A percentile compares a stretch with the other conserved stretches of the same genome.
These are phyloP conservation scores for Sugiyamaella japonica DNA, from an alignment of 1,139 yeast species.

Conservation along the genomic window DNA sequence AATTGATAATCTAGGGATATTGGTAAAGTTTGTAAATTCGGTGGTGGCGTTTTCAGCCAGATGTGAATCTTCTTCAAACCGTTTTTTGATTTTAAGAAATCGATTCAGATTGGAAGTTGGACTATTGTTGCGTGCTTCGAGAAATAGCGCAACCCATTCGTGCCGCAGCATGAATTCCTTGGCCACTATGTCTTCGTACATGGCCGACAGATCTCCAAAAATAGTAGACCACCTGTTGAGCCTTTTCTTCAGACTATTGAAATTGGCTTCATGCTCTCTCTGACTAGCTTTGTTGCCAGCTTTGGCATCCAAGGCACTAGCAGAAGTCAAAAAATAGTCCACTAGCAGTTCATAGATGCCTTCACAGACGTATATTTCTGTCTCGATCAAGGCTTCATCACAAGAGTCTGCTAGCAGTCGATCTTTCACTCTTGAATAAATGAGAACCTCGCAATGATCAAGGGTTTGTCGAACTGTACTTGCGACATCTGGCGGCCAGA, in stretches of 20 bases:
- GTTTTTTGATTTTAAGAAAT: constrained; percentile 29
- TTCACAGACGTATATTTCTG: constrained; percentile 29
- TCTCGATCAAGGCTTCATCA: background rate
- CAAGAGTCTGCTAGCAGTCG: constrained; percentile 1
- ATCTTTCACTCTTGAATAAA: constrained; percentile 20
- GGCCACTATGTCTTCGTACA: background rate
- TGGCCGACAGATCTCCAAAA: constrained; percentile 26
- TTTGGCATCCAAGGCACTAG: constrained; percentile 1
- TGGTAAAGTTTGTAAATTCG: constrained; percentile 41
- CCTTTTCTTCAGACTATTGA: constrained; percentile 27
- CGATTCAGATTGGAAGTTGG: constrained; percentile 21
- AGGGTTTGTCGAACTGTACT: constrained; percentile 27
- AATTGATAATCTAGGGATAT: constrained; percentile 59
- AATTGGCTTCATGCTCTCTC: constrained; percentile 36
- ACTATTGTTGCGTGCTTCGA: constrained; percentile 15
- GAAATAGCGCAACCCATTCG: constrained; percentile 46
- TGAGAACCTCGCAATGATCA: constrained; percentile 28
- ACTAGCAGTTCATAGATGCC: constrained; percentile 59
- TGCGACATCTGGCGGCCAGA: constrained; percentile 33
- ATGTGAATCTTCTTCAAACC: constrained; percentile 24
- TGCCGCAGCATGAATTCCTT: constrained; percentile 33
- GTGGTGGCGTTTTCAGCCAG: constrained; percentile 33
- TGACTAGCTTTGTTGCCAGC: constrained; percentile 3
- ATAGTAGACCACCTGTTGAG: constrained; percentile 30
- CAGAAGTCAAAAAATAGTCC: constrained; percentile 43